phyloP scores from a whole-genome alignment of 2,329 filamentous ascomycete species.

The Scedosporium dehoogii region DNA sequence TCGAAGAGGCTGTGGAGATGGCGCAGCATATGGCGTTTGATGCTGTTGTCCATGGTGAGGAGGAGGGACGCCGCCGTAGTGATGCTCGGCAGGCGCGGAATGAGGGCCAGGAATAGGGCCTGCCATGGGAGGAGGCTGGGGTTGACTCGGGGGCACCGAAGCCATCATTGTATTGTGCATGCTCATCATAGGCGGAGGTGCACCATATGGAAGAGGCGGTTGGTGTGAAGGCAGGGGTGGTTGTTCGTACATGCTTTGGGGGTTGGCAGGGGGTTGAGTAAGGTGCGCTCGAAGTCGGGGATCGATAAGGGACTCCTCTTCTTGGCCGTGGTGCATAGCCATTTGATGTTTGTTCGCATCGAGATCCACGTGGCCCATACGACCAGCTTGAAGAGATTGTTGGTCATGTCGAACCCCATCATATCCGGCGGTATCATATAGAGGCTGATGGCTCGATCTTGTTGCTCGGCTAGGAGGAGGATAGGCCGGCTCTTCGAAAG shows the following conservation, averaged over 20 bases:
- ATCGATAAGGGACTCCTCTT: background rate
- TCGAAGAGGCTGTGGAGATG: background rate
- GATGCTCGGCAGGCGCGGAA: background rate
- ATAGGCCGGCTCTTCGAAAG: background rate
- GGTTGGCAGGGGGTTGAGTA: background rate
- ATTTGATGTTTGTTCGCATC: background rate
- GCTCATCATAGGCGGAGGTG: conserved; percentile 5
- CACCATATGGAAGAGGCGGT: conserved; percentile 7
- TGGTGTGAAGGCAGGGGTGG: background rate
- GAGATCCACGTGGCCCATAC: background rate
- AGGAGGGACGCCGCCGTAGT: background rate
- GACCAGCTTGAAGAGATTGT: background rate
- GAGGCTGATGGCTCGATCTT: background rate
- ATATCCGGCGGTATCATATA: background rate
- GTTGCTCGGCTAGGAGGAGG: background rate
- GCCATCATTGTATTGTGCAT: background rate
- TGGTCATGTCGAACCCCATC: background rate
- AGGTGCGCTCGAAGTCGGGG: background rate
- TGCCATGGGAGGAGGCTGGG: conserved; percentile 4
- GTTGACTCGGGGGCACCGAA: background rate
- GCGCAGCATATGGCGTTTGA: conserved; percentile 1
- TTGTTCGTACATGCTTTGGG: conserved; percentile 3
- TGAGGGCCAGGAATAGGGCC: conserved; percentile 3
- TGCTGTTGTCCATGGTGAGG: background rate
- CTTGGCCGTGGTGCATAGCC: background rate